Percentiles rank a stretch among this genome's conserved stretches.
Evolutionary conservation across 495 filamentous ascomycete genomes (phyloP).

Genomic region (Trichoderma erinaceum): DNA sequence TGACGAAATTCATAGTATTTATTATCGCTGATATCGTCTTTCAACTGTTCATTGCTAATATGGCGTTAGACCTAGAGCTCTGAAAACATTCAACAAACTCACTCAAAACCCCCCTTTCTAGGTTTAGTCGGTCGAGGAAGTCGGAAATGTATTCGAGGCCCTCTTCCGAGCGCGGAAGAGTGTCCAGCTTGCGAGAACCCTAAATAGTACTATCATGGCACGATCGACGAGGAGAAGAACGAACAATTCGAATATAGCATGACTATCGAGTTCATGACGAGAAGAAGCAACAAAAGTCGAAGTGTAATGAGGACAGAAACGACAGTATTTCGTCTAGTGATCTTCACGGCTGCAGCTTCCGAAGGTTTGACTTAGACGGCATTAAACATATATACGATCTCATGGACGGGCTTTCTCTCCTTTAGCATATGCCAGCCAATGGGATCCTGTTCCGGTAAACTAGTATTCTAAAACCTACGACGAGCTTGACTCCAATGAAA

Average conservation of each 20-base stretch:
- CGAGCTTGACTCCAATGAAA: background rate
- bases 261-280: background rate
- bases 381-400: background rate
- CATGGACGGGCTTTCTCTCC: background rate
- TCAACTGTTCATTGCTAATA: background rate
- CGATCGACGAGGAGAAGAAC: background rate
- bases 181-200: background rate
- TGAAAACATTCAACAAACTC: background rate
- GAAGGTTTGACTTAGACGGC: background rate
- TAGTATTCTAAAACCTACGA: background rate
- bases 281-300: background rate
- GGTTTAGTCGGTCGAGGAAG: background rate
- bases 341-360: background rate
- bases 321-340: background rate
- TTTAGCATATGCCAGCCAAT: background rate
- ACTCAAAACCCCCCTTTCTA: background rate
- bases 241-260: background rate
- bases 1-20: background rate
- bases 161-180: background rate
- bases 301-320: background rate
- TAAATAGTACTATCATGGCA: background rate
- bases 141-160: background rate
- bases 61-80: background rate
- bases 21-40: background rate
- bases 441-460: slow-evolving; percentile 1